A percentile compares a stretch with the other conserved stretches of the same genome.
phyloP scores from a whole-genome alignment of 257 asterid species.

The Cinchona pubescens region DNA sequence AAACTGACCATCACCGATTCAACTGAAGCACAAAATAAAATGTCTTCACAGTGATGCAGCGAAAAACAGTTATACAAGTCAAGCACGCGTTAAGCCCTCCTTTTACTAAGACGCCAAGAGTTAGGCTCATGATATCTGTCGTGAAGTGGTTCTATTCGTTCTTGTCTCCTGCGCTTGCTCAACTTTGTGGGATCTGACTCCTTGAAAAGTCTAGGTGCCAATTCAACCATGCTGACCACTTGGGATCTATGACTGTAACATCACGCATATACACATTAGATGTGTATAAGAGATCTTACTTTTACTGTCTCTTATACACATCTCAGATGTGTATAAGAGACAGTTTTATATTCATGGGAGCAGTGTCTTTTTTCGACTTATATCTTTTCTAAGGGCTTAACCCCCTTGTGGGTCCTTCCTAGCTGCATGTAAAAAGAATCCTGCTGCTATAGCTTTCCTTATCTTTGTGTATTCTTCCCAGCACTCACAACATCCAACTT shows the following conservation, averaged over 20 bases:
- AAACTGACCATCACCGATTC: background rate
- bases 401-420: constrained; percentile 97
- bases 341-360: too few relatives aligned
- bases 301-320: constrained; percentile 93
- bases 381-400: constrained; percentile 83
- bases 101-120: constrained; percentile 93
- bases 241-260: constrained; percentile 82
- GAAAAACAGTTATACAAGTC: background rate
- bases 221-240: constrained; percentile 95
- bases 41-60: background rate
- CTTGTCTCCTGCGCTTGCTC: constrained; percentile 98
- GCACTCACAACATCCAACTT: constrained; percentile 81
- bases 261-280: constrained; percentile 97
- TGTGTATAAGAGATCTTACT: too few relatives aligned
- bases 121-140: constrained; percentile 94
- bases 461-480: constrained; percentile 77
- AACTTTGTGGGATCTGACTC: constrained; percentile 84
- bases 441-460: constrained; percentile 85
- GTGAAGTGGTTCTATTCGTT: constrained; percentile 86
- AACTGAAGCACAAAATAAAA: background rate
- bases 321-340: constrained; percentile 95
- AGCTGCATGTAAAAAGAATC: constrained; percentile 88
- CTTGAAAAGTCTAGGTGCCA: constrained; percentile 91
- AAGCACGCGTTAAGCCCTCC: constrained; percentile 59
- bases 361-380: too few relatives aligned